These are phyloP conservation scores for Aristolochia contorta DNA, from an alignment of 164 flowering plant species.

Conservation along the genomic window DNA sequence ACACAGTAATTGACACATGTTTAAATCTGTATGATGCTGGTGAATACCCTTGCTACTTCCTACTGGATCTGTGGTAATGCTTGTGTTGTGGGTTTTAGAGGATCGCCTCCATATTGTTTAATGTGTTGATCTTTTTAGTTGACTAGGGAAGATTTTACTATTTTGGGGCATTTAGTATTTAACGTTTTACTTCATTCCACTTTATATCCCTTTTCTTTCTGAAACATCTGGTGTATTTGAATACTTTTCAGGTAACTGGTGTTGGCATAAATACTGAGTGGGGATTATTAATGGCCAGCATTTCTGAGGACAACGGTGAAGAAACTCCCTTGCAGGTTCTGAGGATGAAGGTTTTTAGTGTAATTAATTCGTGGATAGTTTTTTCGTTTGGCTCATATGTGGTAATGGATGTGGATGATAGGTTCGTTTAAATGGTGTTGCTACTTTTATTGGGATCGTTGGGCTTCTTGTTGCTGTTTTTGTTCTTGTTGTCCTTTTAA, in stretches of 20 bases:
- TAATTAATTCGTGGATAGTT: background rate
- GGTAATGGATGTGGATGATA: slow-evolving; percentile 13
- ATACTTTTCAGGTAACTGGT: slow-evolving; percentile 59
- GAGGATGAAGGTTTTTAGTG: background rate
- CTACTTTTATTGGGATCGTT: slow-evolving; percentile 85
- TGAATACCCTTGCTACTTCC: too few relatives aligned
- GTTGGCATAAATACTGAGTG: slow-evolving; percentile 97
- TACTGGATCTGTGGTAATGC: too few relatives aligned
- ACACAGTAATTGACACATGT: background rate
- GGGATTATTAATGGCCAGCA: slow-evolving; percentile 97
- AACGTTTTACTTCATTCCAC: background rate
- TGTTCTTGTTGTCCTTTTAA: slow-evolving; percentile 66
- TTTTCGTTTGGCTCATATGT: background rate
- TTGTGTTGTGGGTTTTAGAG: too few relatives aligned
- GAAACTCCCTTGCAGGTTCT: slow-evolving; percentile 97
- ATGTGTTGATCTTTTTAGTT: background rate
- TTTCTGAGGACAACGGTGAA: slow-evolving; percentile 93
- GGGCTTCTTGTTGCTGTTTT: slow-evolving; percentile 69
- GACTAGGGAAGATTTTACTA: background rate
- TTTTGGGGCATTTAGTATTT: background rate
- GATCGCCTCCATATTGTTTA: background rate
- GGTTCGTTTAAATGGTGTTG: slow-evolving; percentile 96
- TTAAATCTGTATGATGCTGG: too few relatives aligned
- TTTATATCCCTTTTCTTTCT: background rate
- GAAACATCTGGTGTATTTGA: background rate